A percentile compares a stretch with the other conserved stretches of the same genome.
These are phyloP conservation scores for Rugosomyces carneus DNA, from an alignment of 1,284 basidiomycete species.

Conservation along the genomic window DNA sequence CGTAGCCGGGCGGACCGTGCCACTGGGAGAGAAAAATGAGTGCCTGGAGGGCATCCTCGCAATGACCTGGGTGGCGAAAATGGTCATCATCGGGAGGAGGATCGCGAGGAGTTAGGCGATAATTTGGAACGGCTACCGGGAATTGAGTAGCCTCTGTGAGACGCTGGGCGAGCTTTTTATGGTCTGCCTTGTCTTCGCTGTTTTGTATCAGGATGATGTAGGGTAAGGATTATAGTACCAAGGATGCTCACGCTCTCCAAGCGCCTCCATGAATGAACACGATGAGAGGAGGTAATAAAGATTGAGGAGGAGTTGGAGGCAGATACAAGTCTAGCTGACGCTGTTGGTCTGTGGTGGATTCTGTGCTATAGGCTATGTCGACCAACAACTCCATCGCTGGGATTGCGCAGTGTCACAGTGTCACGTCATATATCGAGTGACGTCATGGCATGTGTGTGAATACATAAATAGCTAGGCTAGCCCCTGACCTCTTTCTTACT, in stretches of 20 bases:
- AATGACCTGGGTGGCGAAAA: conserved; percentile 64
- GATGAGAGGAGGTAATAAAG: conserved; percentile 27
- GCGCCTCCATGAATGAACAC: conserved; percentile 76
- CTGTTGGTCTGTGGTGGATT: conserved; percentile 20
- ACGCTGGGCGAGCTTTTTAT: conserved; percentile 44
- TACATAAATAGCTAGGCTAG: conserved; percentile 1
- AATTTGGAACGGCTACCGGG: conserved; percentile 68
- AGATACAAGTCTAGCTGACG: conserved; percentile 48
- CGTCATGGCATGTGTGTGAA: conserved; percentile 8
- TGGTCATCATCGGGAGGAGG: conserved; percentile 31
- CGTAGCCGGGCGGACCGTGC: conserved; percentile 26
- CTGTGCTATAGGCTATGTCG: conserved; percentile 39
- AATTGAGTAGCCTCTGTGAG: conserved; percentile 44
- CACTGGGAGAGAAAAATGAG: conserved; percentile 49
- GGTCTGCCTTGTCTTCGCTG: conserved; percentile 67
- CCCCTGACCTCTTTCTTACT: background rate
- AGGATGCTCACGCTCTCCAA: conserved; percentile 58
- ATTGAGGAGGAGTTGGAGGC: conserved; percentile 16
- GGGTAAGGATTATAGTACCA: background rate
- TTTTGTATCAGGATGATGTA: background rate
- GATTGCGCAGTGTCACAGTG: conserved; percentile 11
- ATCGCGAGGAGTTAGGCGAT: conserved; percentile 52
- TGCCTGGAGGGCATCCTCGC: conserved; percentile 55
- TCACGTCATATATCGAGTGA: conserved; percentile 8
- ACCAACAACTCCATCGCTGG: conserved; percentile 24